A percentile compares a stretch with the other conserved stretches of the same genome.
phyloP scores from a whole-genome alignment of 306 rosid species.

The Quercus alba region DNA sequence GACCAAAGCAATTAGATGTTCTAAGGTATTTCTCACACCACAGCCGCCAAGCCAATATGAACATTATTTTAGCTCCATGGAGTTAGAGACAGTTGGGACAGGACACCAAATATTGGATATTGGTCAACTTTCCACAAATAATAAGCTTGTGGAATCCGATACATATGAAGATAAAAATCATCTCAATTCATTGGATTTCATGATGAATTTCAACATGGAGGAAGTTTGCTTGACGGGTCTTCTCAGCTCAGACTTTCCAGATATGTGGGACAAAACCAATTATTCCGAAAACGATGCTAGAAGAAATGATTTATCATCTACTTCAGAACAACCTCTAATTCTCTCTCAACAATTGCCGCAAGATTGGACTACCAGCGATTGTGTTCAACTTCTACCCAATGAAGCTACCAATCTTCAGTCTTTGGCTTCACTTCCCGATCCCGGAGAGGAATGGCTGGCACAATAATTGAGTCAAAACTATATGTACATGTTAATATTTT shows the following conservation, averaged over 20 bases:
- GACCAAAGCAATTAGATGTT: constrained; percentile 42
- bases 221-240: not conserved
- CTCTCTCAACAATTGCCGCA: constrained; percentile 23
- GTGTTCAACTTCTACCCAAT: constrained; percentile 1
- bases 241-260: not conserved
- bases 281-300: not conserved
- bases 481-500: too few relatives aligned
- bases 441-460: constrained; percentile 9
- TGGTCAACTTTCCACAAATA: not conserved
- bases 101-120: not conserved
- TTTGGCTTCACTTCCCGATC: constrained; percentile 21
- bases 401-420: constrained; percentile 15
- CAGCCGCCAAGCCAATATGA: constrained; percentile 6
- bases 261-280: not conserved
- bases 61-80: not conserved
- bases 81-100: not conserved
- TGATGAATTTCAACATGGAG: not conserved
- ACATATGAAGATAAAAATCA: not conserved
- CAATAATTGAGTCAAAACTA: too few relatives aligned
- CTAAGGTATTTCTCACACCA: constrained; percentile 24
- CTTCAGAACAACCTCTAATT: constrained; percentile 18
- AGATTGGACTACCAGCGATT: constrained; percentile 28
- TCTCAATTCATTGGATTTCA: not conserved
- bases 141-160: not conserved
- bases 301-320: constrained; percentile 5